A percentile compares a stretch with the other conserved stretches of the same genome.
Evolutionary conservation across 1,284 basidiomycete genomes (phyloP).

Genomic region (Ganoderma boninense): DNA sequence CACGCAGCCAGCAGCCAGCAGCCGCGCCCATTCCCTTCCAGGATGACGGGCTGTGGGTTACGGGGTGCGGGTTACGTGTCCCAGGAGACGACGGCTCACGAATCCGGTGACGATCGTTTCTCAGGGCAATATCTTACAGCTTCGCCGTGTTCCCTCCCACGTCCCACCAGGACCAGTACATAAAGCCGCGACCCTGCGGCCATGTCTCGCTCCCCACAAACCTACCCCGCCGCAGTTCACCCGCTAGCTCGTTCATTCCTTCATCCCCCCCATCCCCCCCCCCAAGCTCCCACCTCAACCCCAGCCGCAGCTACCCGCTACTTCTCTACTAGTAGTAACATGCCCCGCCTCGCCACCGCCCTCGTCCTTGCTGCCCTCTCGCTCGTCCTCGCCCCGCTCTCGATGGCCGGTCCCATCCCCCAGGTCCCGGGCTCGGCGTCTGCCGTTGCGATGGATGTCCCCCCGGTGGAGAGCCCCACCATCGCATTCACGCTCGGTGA

Average conservation of each 20-base stretch:
- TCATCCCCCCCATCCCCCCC: background rate
- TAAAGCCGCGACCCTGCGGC: background rate
- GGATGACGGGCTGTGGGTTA: background rate
- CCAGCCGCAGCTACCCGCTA: background rate
- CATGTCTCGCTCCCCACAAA: background rate
- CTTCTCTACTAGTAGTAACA: background rate
- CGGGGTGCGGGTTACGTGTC: background rate
- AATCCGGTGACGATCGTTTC: constrained; percentile 4
- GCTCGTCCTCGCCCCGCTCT: constrained; percentile 19
- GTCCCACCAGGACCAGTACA: background rate
- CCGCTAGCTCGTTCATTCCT: background rate
- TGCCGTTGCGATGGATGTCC: background rate
- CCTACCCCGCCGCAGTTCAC: background rate
- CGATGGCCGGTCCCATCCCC: constrained; percentile 21
- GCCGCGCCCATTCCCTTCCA: too few relatives aligned
- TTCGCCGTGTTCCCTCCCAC: too few relatives aligned
- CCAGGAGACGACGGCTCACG: background rate
- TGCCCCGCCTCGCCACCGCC: constrained; percentile 16
- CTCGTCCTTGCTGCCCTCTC: constrained; percentile 17
- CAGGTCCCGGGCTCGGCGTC: background rate
- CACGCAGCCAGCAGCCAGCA: too few relatives aligned
- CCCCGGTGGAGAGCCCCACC: background rate
- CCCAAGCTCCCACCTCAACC: background rate
- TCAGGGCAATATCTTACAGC: background rate
- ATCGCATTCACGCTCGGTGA: constrained; percentile 18